These are phyloP conservation scores for Trifolium repens DNA, from an alignment of 306 rosid species.

Conservation along the genomic window DNA sequence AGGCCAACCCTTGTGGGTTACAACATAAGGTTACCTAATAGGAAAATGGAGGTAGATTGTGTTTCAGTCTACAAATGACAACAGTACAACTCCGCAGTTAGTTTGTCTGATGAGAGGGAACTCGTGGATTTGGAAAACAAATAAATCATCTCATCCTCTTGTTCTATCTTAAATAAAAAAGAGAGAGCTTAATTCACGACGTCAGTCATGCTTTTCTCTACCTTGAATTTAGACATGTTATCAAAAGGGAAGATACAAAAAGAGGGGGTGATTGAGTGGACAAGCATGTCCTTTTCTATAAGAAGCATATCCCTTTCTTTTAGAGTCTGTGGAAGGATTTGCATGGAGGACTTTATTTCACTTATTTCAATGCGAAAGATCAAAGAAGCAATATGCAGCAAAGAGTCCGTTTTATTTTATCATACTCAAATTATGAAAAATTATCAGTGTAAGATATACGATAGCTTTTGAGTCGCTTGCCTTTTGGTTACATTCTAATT, in stretches of 20 bases:
- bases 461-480: not conserved
- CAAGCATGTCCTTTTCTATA: not conserved
- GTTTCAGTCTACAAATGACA: not conserved
- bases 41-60: constrained; percentile 14
- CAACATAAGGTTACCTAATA: constrained; percentile 19
- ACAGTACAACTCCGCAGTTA: not conserved
- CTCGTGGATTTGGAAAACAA: constrained; percentile 19
- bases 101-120: not conserved
- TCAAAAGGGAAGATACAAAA: not conserved
- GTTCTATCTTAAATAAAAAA: not conserved
- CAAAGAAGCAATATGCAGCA: not conserved
- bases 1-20: not conserved
- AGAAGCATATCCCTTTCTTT: not conserved
- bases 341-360: not conserved
- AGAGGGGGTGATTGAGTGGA: not conserved
- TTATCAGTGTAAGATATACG: no score
- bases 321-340: not conserved
- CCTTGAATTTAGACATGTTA: not conserved
- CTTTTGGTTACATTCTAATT: not conserved
- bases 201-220: not conserved
- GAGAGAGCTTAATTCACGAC: not conserved
- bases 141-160: no score
- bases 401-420: not conserved
- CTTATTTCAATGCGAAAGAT: not conserved
- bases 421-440: not conserved